Conservation (phyloP, 768 basidiomycete genomes). For the Fomitopsis serialis region DNA sequence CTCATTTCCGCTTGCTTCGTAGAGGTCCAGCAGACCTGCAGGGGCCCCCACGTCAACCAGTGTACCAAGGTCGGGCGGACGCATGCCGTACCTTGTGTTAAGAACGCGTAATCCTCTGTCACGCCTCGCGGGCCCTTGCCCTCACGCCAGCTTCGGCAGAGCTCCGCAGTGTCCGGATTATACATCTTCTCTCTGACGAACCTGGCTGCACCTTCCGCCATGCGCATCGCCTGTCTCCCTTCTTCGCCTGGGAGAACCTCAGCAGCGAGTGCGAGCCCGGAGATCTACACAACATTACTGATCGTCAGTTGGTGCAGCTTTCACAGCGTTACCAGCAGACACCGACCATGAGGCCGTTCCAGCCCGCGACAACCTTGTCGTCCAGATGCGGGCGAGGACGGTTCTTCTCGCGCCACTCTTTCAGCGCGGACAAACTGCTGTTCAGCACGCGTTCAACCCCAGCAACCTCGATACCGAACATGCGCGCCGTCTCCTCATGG, state of each 20-base stretch:
- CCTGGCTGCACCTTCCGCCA: slow-evolving; percentile 13
- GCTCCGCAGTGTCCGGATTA: slow-evolving; percentile 15
- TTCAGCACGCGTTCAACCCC: slow-evolving; percentile 19
- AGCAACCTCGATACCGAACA: slow-evolving; percentile 13
- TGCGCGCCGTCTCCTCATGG: slow-evolving; percentile 13
- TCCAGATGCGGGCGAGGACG: slow-evolving; percentile 35
- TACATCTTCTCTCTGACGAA: slow-evolving; percentile 16
- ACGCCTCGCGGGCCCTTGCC: slow-evolving; percentile 32
- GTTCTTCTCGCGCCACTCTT: slow-evolving; percentile 25
- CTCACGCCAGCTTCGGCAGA: slow-evolving; percentile 29
- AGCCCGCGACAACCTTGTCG: slow-evolving; percentile 36
- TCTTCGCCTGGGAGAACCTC: slow-evolving; percentile 9
- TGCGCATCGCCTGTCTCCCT: neutral
- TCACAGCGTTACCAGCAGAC: neutral
- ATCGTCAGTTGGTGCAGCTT: neutral
- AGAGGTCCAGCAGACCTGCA: slow-evolving; percentile 29
- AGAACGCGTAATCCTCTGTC: slow-evolving; percentile 36
- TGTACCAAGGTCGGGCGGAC: neutral
- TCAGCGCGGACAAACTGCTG: slow-evolving; percentile 17
- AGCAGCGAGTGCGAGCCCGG: slow-evolving; percentile 15
- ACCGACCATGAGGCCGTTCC: slow-evolving; percentile 37
- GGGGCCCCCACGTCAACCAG: neutral
- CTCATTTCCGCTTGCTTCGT: slow-evolving; percentile 31
- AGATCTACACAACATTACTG: slow-evolving; percentile 10
- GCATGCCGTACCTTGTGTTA: slow-evolving; percentile 23